These are phyloP conservation scores for Colletotrichum cordylinicola DNA, from an alignment of 2,329 filamentous ascomycete genomes.

Conservation along the genomic window DNA sequence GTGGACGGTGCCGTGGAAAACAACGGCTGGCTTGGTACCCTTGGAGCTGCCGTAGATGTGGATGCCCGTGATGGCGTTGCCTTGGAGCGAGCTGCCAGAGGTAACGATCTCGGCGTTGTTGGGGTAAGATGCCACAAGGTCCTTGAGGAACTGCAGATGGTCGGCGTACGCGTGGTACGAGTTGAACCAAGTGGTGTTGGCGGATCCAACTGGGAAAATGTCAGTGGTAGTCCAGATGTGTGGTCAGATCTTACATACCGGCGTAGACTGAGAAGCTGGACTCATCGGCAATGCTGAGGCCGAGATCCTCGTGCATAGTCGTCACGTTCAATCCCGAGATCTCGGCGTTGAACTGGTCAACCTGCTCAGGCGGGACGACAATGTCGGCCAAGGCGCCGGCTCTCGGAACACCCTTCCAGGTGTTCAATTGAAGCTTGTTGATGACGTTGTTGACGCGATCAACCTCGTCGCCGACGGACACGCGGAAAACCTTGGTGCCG, in stretches of 20 bases:
- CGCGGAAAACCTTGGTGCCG: constrained; percentile 50
- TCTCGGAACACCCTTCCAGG: constrained; percentile 42
- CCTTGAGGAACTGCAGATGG: constrained; percentile 45
- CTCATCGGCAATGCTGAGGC: constrained; percentile 41
- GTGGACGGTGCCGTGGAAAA: constrained; percentile 56
- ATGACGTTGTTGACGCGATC: constrained; percentile 38
- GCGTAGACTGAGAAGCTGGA: constrained; percentile 33
- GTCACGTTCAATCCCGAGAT: constrained; percentile 34
- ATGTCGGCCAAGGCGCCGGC: constrained; percentile 43
- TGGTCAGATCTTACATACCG: not conserved
- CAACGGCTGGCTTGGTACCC: constrained; percentile 47
- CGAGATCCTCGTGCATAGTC: constrained; percentile 46
- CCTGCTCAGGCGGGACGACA: constrained; percentile 40
- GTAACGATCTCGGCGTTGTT: constrained; percentile 45
- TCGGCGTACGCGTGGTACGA: constrained; percentile 51
- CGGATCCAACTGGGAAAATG: constrained; percentile 3
- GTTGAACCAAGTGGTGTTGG: constrained; percentile 45
- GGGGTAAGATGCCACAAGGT: constrained; percentile 41
- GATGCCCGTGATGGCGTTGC: constrained; percentile 60
- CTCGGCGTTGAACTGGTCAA: constrained; percentile 37
- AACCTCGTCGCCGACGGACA: constrained; percentile 39
- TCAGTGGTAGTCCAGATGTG: not conserved
- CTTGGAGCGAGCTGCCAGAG: constrained; percentile 45
- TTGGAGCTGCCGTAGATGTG: constrained; percentile 48
- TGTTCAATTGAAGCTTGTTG: constrained; percentile 36